Evolutionary conservation across 495 filamentous ascomycete genomes (phyloP).

Genomic region (Schizothecium vesticola): DNA sequence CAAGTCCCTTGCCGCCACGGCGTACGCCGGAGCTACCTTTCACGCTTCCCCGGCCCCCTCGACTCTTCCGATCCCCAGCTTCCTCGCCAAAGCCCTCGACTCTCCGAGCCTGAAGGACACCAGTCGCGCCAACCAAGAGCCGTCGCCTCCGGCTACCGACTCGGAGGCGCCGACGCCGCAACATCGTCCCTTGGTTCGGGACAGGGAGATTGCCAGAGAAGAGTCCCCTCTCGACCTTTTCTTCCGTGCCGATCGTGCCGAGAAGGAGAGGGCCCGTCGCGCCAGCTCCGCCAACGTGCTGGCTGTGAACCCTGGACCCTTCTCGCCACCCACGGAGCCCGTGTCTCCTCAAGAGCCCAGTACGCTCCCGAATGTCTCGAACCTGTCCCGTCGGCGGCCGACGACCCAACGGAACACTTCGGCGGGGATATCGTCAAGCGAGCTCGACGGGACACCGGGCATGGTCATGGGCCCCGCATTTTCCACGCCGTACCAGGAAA

Average conservation of each 20-base stretch:
- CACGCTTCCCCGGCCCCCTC: constrained; percentile 92
- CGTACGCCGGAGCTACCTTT: constrained; percentile 93
- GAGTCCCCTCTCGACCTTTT: constrained; percentile 82
- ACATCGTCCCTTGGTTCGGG: constrained; percentile 16
- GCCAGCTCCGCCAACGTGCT: constrained; percentile 39
- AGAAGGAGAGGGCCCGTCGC: constrained; percentile 56
- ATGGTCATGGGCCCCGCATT: constrained; percentile 57
- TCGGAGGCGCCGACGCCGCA: constrained; percentile 40
- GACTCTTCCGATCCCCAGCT: constrained; percentile 87
- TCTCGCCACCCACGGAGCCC: constrained; percentile 30
- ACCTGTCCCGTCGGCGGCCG: constrained; percentile 24
- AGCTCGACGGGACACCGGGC: constrained; percentile 55
- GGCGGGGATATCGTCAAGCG: constrained; percentile 58
- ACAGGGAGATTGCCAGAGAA: constrained; percentile 32
- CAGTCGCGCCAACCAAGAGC: constrained; percentile 26
- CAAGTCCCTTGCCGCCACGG: constrained; percentile 42
- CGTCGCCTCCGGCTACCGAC: constrained; percentile 37
- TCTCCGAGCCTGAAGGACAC: constrained; percentile 39
- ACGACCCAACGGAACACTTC: constrained; percentile 32
- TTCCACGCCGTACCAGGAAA: constrained; percentile 61
- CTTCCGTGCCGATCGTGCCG: constrained; percentile 77
- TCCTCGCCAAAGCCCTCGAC: constrained; percentile 76
- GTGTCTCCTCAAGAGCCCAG: constrained; percentile 32
- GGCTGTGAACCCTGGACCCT: constrained; percentile 23
- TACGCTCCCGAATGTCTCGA: constrained; percentile 28